Percentiles rank a stretch among this genome's conserved stretches.
These are phyloP conservation scores for Triticum aestivum DNA, from an alignment of 176 grass and related monocot genomes.

Conservation along the genomic window DNA sequence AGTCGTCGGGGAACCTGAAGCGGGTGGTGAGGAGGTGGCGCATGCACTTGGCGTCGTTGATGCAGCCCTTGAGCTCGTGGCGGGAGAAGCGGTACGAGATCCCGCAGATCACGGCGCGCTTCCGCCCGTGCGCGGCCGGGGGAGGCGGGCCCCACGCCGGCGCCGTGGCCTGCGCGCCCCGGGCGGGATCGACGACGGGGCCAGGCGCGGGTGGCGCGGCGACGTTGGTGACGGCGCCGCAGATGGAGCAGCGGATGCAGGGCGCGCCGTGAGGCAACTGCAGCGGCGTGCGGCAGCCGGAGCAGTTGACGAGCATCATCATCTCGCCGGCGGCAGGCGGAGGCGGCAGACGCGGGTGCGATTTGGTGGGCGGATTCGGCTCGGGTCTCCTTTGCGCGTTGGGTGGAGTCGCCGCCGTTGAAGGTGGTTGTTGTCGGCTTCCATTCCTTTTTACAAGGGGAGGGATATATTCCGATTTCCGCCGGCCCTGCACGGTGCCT, in stretches of 20 bases:
- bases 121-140: slow-evolving; percentile 74
- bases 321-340: slow-evolving; percentile 20
- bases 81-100: slow-evolving; percentile 90
- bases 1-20: slow-evolving; percentile 86
- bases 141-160: slow-evolving; percentile 53
- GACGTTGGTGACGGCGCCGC: slow-evolving; percentile 74
- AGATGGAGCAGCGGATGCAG: slow-evolving; percentile 85
- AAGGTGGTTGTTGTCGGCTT: neutral
- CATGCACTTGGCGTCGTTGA: slow-evolving; percentile 99
- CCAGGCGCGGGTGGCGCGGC: slow-evolving; percentile 25
- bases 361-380: neutral
- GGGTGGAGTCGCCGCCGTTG: slow-evolving; percentile 11
- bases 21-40: slow-evolving; percentile 78
- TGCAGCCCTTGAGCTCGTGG: slow-evolving; percentile 95
- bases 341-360: neutral
- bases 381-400: slow-evolving; percentile 10
- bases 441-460: neutral
- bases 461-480: neutral
- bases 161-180: neutral
- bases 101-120: slow-evolving; percentile 89
- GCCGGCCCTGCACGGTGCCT: neutral
- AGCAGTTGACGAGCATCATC: slow-evolving; percentile 90
- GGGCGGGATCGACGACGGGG: neutral
- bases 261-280: slow-evolving; percentile 77
- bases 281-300: slow-evolving; percentile 75